phyloP scores from a whole-genome alignment of 2,329 filamentous ascomycete species.

The Nothomitra cinnamomea region DNA sequence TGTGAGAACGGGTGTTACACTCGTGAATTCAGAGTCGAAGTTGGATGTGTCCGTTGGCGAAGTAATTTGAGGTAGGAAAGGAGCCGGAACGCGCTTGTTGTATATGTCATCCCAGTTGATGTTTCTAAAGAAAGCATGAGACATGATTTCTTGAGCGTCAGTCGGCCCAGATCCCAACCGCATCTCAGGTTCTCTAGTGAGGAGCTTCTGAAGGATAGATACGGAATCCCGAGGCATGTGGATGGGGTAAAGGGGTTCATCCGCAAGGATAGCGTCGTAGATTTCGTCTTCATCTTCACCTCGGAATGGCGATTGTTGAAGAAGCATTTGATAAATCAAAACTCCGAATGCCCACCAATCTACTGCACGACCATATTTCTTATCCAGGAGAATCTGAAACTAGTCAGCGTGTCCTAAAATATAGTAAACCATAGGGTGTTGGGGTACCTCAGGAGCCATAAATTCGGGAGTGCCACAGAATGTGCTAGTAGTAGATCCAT shows the following conservation, averaged over 20 bases:
- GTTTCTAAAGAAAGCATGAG: conserved; percentile 92
- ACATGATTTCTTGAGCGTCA: conserved; percentile 97
- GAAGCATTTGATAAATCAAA: conserved; percentile 97
- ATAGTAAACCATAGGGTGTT: conserved; percentile 10
- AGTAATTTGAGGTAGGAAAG: conserved; percentile 80
- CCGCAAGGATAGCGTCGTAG: conserved; percentile 93
- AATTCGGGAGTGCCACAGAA: conserved; percentile 99
- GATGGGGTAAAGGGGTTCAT: conserved; percentile 94
- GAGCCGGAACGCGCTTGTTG: conserved; percentile 77
- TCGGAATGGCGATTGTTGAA: conserved; percentile 96
- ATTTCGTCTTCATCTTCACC: conserved; percentile 99
- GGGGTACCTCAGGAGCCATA: conserved; percentile 82
- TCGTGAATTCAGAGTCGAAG: conserved; percentile 97
- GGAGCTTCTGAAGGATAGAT: conserved; percentile 89
- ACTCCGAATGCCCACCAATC: conserved; percentile 99
- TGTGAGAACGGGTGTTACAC: conserved; percentile 90
- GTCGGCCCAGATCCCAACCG: conserved; percentile 87
- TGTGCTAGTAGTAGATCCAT: conserved; percentile 86
- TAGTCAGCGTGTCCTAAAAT: background rate
- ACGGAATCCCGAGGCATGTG: conserved; percentile 98
- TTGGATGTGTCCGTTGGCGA: conserved; percentile 97
- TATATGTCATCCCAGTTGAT: conserved; percentile 99
- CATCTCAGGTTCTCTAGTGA: conserved; percentile 87
- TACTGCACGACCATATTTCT: conserved; percentile 93
- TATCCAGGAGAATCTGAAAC: conserved; percentile 74